These are phyloP conservation scores for Chlorella sp. DNA, from an alignment of 139 green algal species.

Conservation along the genomic window DNA sequence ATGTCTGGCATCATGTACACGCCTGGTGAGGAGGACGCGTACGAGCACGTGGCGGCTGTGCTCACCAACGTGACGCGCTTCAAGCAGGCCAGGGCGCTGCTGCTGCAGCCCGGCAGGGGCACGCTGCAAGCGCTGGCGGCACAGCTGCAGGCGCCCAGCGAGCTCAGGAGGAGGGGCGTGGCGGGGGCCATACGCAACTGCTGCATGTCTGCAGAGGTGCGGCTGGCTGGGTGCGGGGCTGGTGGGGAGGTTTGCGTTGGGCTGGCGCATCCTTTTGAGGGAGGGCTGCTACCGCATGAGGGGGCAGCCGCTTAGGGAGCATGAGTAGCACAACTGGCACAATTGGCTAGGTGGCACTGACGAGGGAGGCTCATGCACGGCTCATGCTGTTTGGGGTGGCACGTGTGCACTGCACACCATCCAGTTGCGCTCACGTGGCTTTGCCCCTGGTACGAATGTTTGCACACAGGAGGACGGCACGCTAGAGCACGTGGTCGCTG, in stretches of 20 bases:
- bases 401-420: too few species aligned
- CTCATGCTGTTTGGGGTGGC: too few species aligned
- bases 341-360: too few species aligned
- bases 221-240: too few species aligned
- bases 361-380: too few species aligned
- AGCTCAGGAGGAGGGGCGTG: conserved; percentile 38
- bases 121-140: conserved; percentile 31
- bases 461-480: conserved; percentile 10
- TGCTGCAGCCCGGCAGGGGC: conserved; percentile 56
- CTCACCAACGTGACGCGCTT: conserved; percentile 62
- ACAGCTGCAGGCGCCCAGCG: neutral
- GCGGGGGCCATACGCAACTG: conserved; percentile 50
- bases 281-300: too few species aligned
- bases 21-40: conserved; percentile 31
- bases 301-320: too few species aligned
- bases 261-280: too few species aligned
- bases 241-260: too few species aligned
- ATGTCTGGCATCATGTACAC: conserved; percentile 1
- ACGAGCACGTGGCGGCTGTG: conserved; percentile 58
- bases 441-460: too few species aligned
- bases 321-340: too few species aligned
- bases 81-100: conserved; percentile 31
- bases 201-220: conserved; percentile 46
- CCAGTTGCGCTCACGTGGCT: too few species aligned
- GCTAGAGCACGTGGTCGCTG: conserved; percentile 1